Conservation (phyloP, 305 asterid genomes). For the Plantago coronopus region DNA sequence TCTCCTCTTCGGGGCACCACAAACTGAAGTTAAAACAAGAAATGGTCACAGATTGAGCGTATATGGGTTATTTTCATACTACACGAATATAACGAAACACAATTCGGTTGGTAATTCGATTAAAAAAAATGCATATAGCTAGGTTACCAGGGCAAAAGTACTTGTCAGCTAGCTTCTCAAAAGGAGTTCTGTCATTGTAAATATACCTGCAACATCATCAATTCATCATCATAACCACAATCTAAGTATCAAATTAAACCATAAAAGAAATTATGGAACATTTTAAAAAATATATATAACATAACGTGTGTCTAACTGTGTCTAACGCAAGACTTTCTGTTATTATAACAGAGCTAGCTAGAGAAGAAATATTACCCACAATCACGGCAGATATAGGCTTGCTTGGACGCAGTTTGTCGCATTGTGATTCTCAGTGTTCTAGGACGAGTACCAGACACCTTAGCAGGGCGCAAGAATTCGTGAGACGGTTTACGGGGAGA, state of each 20-base stretch:
- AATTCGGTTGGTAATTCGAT: too few species aligned
- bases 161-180: slow-evolving; percentile 70
- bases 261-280: too few species aligned
- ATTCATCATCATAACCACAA: neutral
- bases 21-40: slow-evolving; percentile 42
- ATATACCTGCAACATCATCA: slow-evolving; percentile 61
- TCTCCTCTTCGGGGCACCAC: slow-evolving; percentile 94
- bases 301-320: too few species aligned
- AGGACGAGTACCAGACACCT: slow-evolving; percentile 31
- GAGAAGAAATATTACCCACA: slow-evolving; percentile 55
- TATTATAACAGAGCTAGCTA: too few species aligned
- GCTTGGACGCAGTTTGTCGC: slow-evolving; percentile 80
- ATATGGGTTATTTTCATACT: too few species aligned
- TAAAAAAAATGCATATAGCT: neutral
- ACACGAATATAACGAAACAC: too few species aligned
- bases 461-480: slow-evolving; percentile 44
- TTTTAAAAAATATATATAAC: too few species aligned
- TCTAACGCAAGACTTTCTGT: too few species aligned
- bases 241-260: too few species aligned
- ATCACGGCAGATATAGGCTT: slow-evolving; percentile 89
- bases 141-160: slow-evolving; percentile 83
- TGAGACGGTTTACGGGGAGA: slow-evolving; percentile 59
- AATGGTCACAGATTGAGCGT: too few species aligned
- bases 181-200: slow-evolving; percentile 79
- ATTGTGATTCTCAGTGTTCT: slow-evolving; percentile 63